Percentiles rank a stretch among this genome's conserved stretches.
Evolutionary conservation across 306 rosid genomes (phyloP).

Genomic region (Dryas drummondii): DNA sequence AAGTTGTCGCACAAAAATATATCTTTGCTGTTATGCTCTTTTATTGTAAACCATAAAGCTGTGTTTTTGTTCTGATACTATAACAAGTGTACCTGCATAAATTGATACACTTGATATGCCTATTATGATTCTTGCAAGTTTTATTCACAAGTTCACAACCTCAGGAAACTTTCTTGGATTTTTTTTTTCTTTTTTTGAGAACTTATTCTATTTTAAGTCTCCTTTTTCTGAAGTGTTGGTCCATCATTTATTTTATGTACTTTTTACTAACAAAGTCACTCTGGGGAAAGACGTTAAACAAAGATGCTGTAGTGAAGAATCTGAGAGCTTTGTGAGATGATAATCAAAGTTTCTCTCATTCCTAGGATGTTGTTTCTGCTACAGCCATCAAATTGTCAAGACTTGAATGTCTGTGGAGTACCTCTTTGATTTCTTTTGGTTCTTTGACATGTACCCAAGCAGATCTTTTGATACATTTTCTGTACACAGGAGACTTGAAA

Average conservation of each 20-base stretch:
- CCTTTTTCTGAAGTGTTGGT: neutral
- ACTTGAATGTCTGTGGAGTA: neutral
- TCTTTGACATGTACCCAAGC: neutral
- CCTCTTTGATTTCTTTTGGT: neutral
- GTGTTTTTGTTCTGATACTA: constrained; percentile 12
- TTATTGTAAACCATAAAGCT: constrained; percentile 16
- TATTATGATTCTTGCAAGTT: neutral
- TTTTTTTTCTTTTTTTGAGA: neutral
- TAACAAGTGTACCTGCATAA: neutral
- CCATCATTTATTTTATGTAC: neutral
- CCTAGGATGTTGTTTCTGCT: neutral
- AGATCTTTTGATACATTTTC: neutral
- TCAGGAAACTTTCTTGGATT: neutral
- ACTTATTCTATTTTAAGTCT: neutral
- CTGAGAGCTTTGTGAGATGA: neutral
- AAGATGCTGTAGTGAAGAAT: no score
- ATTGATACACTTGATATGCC: neutral
- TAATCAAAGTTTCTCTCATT: neutral
- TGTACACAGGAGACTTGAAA: neutral
- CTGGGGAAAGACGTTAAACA: neutral
- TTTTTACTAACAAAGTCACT: neutral
- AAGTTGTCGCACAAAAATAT: constrained; percentile 1
- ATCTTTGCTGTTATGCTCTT: constrained; percentile 13
- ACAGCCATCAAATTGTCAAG: neutral
- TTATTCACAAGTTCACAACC: neutral